phyloP scores from a whole-genome alignment of 2,329 filamentous ascomycete species.

The Clonostachys solani region DNA sequence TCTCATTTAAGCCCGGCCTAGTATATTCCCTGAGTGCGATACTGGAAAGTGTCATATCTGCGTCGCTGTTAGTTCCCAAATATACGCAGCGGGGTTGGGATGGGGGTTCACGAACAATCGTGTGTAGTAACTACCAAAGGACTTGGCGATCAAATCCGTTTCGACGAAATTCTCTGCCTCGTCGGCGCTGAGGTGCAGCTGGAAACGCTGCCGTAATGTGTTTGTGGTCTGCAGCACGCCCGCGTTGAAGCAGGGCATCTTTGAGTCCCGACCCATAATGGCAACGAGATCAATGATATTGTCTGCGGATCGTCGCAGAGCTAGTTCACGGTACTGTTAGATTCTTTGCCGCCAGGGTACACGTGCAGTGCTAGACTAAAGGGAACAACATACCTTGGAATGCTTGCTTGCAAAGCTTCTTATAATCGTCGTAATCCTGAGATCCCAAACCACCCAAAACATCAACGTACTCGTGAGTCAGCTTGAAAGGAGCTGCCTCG shows the following conservation, averaged over 20 bases:
- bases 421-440: conserved; percentile 70
- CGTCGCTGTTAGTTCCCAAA: conserved; percentile 7
- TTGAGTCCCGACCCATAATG: conserved; percentile 79
- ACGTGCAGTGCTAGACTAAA: not conserved
- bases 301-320: conserved; percentile 73
- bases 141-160: conserved; percentile 74
- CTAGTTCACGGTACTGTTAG: conserved; percentile 29
- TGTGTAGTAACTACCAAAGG: conserved; percentile 82
- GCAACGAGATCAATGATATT: conserved; percentile 77
- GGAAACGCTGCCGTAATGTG: conserved; percentile 69
- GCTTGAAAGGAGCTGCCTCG: conserved; percentile 82
- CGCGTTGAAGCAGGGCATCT: conserved; percentile 79
- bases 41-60: conserved; percentile 76
- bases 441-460: conserved; percentile 72
- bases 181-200: conserved; percentile 76
- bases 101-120: conserved; percentile 58
- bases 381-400: conserved; percentile 61
- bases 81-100: not conserved
- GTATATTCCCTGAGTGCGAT: conserved; percentile 77
- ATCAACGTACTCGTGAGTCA: conserved; percentile 82
- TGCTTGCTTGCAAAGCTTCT: conserved; percentile 74
- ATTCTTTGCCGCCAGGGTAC: not conserved
- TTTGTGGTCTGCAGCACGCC: conserved; percentile 69
- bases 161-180: conserved; percentile 81
- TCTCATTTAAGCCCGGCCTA: conserved; percentile 24